Percentiles rank a stretch among this genome's conserved stretches.
Conservation (phyloP, 306 rosid species). For the Ormosia semicastrata region DNA sequence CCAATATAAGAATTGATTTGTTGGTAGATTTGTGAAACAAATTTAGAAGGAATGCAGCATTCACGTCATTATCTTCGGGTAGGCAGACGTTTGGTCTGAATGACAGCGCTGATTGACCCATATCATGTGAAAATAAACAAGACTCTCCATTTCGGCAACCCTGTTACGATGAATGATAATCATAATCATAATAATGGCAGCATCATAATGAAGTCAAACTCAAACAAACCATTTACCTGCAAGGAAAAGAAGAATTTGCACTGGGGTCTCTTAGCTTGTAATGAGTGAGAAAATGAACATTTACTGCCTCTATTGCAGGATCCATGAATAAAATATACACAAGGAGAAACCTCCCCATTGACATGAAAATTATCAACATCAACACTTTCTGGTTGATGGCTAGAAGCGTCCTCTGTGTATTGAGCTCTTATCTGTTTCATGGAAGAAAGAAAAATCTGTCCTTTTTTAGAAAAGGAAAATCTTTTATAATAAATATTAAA, state of each 20-base stretch:
- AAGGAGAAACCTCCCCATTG: constrained; percentile 46
- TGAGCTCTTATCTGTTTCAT: constrained; percentile 55
- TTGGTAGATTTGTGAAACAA: constrained; percentile 47
- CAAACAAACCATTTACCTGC: constrained; percentile 51
- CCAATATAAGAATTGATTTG: constrained; percentile 64
- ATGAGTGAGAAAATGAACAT: constrained; percentile 75
- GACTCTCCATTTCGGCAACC: constrained; percentile 80
- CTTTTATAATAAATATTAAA: not conserved
- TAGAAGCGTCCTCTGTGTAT: constrained; percentile 40
- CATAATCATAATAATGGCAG: constrained; percentile 5
- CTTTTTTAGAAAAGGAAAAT: not conserved
- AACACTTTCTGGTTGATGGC: constrained; percentile 34
- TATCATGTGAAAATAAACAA: constrained; percentile 68
- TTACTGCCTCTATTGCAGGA: constrained; percentile 56
- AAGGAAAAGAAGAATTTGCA: constrained; percentile 75
- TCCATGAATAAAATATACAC: constrained; percentile 56
- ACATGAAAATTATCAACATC: constrained; percentile 21
- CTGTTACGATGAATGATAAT: constrained; percentile 38
- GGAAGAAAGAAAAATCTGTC: constrained; percentile 21
- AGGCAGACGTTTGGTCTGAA: constrained; percentile 35
- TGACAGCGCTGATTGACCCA: constrained; percentile 36
- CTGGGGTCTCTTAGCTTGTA: constrained; percentile 50
- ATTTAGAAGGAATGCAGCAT: constrained; percentile 46
- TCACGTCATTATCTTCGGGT: constrained; percentile 51
- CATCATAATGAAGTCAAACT: constrained; percentile 24